Base-by-base conservation (phyloP, 1,284 basidiomycete species). In the Moniliophthora roreri region DNA sequence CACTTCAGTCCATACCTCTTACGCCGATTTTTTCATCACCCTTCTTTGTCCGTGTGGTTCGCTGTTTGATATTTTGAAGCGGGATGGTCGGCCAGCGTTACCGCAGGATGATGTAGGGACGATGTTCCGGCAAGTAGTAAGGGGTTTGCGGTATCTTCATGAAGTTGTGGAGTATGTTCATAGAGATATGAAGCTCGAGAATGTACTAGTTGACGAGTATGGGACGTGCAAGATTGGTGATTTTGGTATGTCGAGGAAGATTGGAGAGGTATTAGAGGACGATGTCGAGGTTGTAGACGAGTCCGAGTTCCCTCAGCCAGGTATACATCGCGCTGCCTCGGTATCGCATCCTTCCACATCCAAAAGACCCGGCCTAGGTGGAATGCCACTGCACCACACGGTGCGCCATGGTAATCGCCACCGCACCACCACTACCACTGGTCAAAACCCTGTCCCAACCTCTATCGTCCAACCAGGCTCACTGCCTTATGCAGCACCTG, bases 131-230 rank as follows among this genome's bases (percentile, higher is more conserved):
- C 94, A 97, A 69, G 84, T 98, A 53, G 91, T 94, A 32, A 79
- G 87, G 44, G 95, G 93, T 10, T 75, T 98, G 60, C 78, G 84
- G 52, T 95, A 94, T 67, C 72, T 99, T 62, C 95, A 98, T 69
- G 84, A 89, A 57, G 80, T 83, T 45, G 88, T 85, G 21, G 74
- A 80, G 15, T 81, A 91, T 60, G 86, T 95, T 50, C 95, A 98
- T 72, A 84, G 93, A 60, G 95, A 99, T 72, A 78, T 99, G 69
- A 99, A 99, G 74, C 83, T 98, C 53, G 96, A 98, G 74, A 99
- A 99, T 73, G 87, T 98, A 45, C 81, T 99, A 49, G 86, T 95
- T 53, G 93, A 95, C 69, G 85, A 90, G 63, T 81, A 82, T 69
- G 92, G 91, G 48, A 78, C 84, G 34, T 91, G 89, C 72, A 82